Evolutionary conservation across 768 basidiomycete genomes (phyloP), one percentile per base, ranked within the genome.

Genomic region (Termitomyces sp.): DNA sequence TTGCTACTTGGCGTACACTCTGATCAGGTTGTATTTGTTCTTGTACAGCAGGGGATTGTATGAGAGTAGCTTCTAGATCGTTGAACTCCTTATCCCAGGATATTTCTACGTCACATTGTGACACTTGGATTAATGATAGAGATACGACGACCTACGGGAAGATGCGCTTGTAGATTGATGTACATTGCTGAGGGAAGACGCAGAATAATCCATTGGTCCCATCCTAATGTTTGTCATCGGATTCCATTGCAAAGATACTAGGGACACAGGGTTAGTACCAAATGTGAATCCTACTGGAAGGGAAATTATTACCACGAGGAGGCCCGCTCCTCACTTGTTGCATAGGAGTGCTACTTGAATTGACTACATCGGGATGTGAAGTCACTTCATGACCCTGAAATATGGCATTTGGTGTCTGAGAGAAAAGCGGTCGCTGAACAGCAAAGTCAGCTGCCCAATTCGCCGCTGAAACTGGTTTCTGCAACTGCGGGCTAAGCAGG

Each of bases 371-470:
- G 13, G 43, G 45, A 45, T 45, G 56, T 22, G 47, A 35, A 22
- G 18, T 14, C 18, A 58, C 56, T 32, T 57, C 57, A 38, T 32
- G 35, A 24, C 43, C 43, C 51, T 51, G 28, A 20, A 58, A 48
- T n/a, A 28, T 44, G n/a, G 36, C 36, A 41, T 55, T 55, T 18
- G 45, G 50, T 40, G 40, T 38, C 10, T 61, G 55, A 14, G 60
- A 28, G 44, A 61, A 55, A 2, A 60, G 51, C 22, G 66, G 67
- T 59, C 72, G 72, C 38, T 75, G 76, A 45, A 72, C 70, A 58
- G 83, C 50, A 60, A 89, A 89, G 66, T 88, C 86, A 22, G 78
- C 63, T 1, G 86, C 84, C 87, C 88, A 90, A n/a, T 76, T 70
- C 16, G 76, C 72, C 26, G 67, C 45, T 11, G 68, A 57, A 22